Evolutionary conservation across 768 basidiomycete genomes (phyloP), one percentile per base, ranked within the genome.

Genomic region (Pleurotus ostreatus): DNA sequence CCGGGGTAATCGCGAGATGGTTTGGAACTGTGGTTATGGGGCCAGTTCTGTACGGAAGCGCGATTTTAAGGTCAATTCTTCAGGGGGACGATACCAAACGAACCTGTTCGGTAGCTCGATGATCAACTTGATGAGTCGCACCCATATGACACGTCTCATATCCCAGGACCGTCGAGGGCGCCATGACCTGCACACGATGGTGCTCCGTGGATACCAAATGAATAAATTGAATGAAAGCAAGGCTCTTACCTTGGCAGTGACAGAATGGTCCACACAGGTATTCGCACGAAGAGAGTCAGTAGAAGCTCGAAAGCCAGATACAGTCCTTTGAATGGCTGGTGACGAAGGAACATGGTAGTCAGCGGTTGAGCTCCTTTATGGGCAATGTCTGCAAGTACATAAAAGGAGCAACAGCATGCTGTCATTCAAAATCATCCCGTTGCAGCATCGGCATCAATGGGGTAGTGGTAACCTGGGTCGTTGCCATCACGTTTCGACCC

Each of bases 101-200:
- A 59, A 79, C 78, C 62, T 64, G 15, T 46, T 40, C 3, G 58
- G 38, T 18, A 68, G 57, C 12, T 46, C 3, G 47, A 68, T 59
- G 7, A 72, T 12, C 54, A 67, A 66, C 39, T 73, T 76, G 47
- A 71, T 23, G 1, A 75, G 7, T 6, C 73, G 70, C 16, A 78
- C 61, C 43, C 68, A 56, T 9, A 83, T 43, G 5, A 70, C 62
- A 18, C 79, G 75, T 38, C 63, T 67, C 30, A 80, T 58, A 26
- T 69, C 66, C 83, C 81, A 84, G 18, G 78, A 71, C 25, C 66
- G 65, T 58, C 73, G 69, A 15, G 78, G 79, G 18, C 82, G 77
- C 66, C 65, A 64, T 43, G 71, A 70, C 51, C 76, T 79, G 48
- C 44, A 51, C 46, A 20, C 25, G 26, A 11, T 34, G 9, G 30